Evolutionary conservation across 148 eudicot species (phyloP).

Genomic region (Amaranthus cruentus): DNA sequence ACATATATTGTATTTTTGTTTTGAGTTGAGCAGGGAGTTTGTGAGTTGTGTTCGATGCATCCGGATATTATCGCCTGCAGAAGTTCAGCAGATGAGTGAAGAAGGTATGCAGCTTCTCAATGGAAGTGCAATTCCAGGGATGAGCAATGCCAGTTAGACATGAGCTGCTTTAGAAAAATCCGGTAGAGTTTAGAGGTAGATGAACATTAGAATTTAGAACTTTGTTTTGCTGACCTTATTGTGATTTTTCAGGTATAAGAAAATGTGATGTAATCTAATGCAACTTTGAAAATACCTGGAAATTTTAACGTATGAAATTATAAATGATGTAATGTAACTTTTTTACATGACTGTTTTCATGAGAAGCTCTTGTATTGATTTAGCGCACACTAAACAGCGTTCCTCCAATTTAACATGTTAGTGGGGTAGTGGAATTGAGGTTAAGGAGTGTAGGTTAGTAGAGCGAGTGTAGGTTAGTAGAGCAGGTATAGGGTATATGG

Average conservation of each 20-base stretch:
- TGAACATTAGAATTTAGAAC: background rate
- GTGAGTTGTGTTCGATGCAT: conserved; percentile 86
- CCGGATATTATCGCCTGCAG: conserved; percentile 74
- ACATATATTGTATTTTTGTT: background rate
- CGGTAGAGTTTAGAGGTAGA: conserved; percentile 7
- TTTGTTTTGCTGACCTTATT: conserved; percentile 5
- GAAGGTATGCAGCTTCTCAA: conserved; percentile 92
- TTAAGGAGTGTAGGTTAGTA: no score
- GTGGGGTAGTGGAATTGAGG: no score
- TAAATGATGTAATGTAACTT: background rate
- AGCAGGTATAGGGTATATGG: no score
- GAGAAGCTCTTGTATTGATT: no score
- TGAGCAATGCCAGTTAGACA: conserved; percentile 14
- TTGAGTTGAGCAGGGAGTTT: conserved; percentile 56
- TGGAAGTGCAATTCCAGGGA: conserved; percentile 35
- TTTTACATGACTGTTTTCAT: background rate
- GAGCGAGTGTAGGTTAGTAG: no score
- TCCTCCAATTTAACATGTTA: no score
- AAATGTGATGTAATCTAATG: background rate
- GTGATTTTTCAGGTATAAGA: background rate
- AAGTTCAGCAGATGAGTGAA: conserved; percentile 92
- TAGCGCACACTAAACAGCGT: no score
- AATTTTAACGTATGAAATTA: background rate
- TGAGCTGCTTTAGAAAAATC: background rate
- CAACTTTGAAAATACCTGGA: background rate